Base-by-base conservation (phyloP, 768 basidiomycete species). In the Vararia minispora region DNA sequence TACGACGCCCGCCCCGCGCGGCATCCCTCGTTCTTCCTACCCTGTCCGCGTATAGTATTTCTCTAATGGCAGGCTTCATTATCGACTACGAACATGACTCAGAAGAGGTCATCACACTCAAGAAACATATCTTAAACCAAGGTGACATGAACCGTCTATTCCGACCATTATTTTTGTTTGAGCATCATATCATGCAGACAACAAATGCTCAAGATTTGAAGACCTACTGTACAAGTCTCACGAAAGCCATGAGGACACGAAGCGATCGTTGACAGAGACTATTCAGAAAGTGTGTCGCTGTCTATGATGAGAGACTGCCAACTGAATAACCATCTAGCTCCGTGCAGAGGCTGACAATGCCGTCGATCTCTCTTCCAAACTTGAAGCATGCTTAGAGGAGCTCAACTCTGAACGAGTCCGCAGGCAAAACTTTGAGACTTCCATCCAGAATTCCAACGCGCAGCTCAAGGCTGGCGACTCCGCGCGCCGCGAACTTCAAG, bases 121-220 rank as follows among this genome's bases (percentile, higher is more conserved):
- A 47, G 47, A 48, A 39, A 29, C 47, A 40, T 2, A 48, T 48
- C 30, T 36, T 45, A 12, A 45, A 48, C 17, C 47, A 48, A 46
- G 47, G 47, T 46, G 12, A 13, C n/a, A n/a, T n/a, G n/a, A n/a
- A n/a, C n/a, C n/a, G n/a, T n/a, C n/a, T n/a, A n/a, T n/a, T n/a
- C n/a, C n/a, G n/a, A n/a, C n/a, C n/a, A n/a, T n/a, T n/a, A n/a
- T n/a, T n/a, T n/a, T n/a, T n/a, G n/a, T n/a, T n/a, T n/a, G n/a
- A n/a, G n/a, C n/a, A n/a, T n/a, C 31, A 18, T 21, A 39, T 36
- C 26, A 24, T 20, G 14, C 29, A 48, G 47, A 48, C 21, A 47
- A 38, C 29, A 41, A 28, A 13, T 41, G 35, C 28, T 46, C 37
- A 13, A 37, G 45, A 20, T 35, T 48, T 17, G 41, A 48, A 18